These are phyloP conservation scores for Hortiboletus rubellus DNA, from an alignment of 1,284 basidiomycete species.

Conservation along the genomic window DNA sequence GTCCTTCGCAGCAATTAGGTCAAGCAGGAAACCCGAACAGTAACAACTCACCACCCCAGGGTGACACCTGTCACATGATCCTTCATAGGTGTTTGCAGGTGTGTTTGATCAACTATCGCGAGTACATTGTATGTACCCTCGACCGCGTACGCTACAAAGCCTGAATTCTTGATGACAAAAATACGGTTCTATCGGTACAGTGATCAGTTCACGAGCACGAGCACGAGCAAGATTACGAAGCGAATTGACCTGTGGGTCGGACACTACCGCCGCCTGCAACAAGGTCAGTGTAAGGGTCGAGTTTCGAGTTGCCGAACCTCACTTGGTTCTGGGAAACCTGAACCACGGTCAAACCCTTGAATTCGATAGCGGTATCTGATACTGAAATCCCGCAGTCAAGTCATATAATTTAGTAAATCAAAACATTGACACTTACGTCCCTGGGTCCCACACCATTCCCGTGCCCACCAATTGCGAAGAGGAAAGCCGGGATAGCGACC, in stretches of 20 bases:
- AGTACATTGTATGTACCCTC: conserved; percentile 75
- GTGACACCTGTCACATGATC: conserved; percentile 60
- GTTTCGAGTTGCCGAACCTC: neutral
- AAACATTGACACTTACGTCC: conserved; percentile 50
- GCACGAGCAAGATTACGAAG: neutral
- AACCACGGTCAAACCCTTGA: conserved; percentile 73
- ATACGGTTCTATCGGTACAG: conserved; percentile 54
- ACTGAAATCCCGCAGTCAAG: conserved; percentile 40
- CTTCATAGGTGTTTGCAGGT: conserved; percentile 57
- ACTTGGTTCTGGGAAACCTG: conserved; percentile 78
- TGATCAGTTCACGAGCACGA: neutral
- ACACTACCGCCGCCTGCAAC: conserved; percentile 66
- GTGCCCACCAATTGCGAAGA: conserved; percentile 79
- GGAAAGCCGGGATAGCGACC: conserved; percentile 77
- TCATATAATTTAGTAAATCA: neutral
- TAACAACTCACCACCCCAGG: conserved; percentile 51
- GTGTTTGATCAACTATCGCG: conserved; percentile 78
- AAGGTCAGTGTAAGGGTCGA: conserved; percentile 4
- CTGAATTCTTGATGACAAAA: conserved; percentile 75
- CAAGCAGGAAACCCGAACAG: neutral
- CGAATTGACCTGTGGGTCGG: conserved; percentile 58
- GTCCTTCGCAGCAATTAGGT: conserved; percentile 38
- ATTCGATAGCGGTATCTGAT: conserved; percentile 76
- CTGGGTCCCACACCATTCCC: conserved; percentile 62
- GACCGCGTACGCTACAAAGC: conserved; percentile 73